Percentiles rank a stretch among this genome's conserved stretches.
phyloP scores from a whole-genome alignment of 2,329 filamentous ascomycete genomes.

The Arthrinium phaeospermum region DNA sequence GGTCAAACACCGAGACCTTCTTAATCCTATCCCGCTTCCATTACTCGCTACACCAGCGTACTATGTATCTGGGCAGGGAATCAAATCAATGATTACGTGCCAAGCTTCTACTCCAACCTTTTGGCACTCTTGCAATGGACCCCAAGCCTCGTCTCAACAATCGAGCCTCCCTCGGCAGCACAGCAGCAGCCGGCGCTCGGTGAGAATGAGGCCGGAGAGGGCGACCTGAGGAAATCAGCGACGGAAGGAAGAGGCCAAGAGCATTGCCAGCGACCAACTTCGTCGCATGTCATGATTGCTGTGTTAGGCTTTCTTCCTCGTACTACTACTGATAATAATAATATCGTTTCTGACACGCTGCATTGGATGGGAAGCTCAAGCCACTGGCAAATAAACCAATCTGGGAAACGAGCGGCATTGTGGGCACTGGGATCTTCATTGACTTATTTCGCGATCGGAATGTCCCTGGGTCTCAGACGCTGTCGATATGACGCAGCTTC shows the following conservation, averaged over 20 bases:
- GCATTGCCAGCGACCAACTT: not conserved
- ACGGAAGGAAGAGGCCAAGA: not conserved
- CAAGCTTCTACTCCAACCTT: constrained; percentile 8
- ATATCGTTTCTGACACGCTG: not conserved
- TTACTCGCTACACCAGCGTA: not conserved
- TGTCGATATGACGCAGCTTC: constrained; percentile 22
- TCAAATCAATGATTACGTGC: not conserved
- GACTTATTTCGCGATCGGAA: constrained; percentile 23
- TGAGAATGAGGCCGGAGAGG: not conserved
- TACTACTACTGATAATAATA: not conserved
- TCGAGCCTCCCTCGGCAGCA: not conserved
- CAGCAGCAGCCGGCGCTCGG: not conserved
- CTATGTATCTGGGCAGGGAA: not conserved
- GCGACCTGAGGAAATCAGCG: not conserved
- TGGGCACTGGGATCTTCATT: constrained; percentile 25
- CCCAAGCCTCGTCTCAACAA: constrained; percentile 3
- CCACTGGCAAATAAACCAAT: constrained; percentile 1
- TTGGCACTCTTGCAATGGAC: not conserved
- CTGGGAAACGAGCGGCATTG: constrained; percentile 13
- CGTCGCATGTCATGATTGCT: not conserved
- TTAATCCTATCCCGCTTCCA: not conserved
- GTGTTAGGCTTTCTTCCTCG: not conserved
- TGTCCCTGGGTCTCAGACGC: constrained; percentile 19
- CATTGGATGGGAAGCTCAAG: not conserved
- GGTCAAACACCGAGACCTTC: constrained; percentile 16